phyloP scores from a whole-genome alignment of 2,329 filamentous ascomycete genomes.

The Ophiostoma quercus region DNA sequence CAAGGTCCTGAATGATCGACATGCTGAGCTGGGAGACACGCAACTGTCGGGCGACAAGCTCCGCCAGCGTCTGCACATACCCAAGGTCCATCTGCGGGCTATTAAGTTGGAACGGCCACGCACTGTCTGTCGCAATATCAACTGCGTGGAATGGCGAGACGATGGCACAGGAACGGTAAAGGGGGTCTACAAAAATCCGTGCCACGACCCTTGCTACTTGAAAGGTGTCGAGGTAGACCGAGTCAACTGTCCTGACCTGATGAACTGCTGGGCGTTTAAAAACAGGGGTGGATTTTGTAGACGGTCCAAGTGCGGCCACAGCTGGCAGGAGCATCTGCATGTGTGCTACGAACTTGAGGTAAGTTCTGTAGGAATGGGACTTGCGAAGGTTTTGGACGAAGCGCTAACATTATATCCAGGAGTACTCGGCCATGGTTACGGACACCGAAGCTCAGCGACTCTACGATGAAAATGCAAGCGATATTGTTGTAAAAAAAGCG shows the following conservation, averaged over 20 bases:
- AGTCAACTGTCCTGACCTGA: neutral
- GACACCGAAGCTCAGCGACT: neutral
- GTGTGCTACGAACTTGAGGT: neutral
- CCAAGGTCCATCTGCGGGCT: neutral
- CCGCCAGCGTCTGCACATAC: neutral
- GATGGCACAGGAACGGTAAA: neutral
- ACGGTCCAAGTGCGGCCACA: neutral
- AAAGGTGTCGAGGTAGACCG: neutral
- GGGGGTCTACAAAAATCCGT: neutral
- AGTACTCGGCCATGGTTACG: neutral
- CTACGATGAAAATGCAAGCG: neutral
- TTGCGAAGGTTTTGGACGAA: neutral
- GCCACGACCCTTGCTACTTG: neutral
- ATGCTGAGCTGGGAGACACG: neutral
- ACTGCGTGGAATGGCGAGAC: neutral
- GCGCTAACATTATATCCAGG: neutral
- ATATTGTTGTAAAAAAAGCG: neutral
- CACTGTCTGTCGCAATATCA: neutral
- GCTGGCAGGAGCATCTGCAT: slow-evolving; percentile 1
- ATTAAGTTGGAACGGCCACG: neutral
- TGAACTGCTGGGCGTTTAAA: neutral
- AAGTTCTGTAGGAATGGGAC: neutral
- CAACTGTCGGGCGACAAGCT: neutral
- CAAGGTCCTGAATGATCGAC: slow-evolving; percentile 29
- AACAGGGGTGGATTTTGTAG: neutral